Conservation (phyloP, 805 yeast species). For the Dipodascus geniculatus region DNA sequence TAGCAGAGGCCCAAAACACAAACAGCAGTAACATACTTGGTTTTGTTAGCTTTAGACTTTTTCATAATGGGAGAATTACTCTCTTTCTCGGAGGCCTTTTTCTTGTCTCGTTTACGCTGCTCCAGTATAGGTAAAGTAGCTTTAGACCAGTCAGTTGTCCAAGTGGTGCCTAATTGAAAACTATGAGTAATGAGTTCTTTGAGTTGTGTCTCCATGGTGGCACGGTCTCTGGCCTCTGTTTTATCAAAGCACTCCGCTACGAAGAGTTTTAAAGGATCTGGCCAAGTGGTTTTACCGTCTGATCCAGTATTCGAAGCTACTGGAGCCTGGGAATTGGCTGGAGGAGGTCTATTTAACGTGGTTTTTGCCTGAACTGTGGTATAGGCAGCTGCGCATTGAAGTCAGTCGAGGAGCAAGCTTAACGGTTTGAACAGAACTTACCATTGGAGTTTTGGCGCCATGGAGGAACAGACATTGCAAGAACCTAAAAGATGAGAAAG, state of each 20-base stretch:
- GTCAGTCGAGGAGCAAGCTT: not conserved
- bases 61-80: not conserved
- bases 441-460: not conserved
- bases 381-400: not conserved
- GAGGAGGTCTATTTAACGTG: conserved; percentile 4
- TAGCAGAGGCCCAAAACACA: not conserved
- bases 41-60: not conserved
- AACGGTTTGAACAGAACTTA: no score
- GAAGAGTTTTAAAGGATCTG: conserved; percentile 39
- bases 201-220: conserved; percentile 37
- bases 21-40: not conserved
- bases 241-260: conserved; percentile 36
- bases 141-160: conserved; percentile 41
- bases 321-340: not conserved
- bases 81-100: conserved; percentile 10
- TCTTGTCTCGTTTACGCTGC: conserved; percentile 5
- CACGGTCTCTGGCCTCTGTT: conserved; percentile 29
- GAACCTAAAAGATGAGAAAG: no score
- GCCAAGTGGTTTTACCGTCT: conserved; percentile 32
- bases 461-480: not conserved
- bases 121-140: conserved; percentile 36
- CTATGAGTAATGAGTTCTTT: conserved; percentile 40
- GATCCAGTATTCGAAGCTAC: not conserved
- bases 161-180: conserved; percentile 31
- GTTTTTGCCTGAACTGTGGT: conserved; percentile 3